A percentile compares a stretch with the other conserved stretches of the same genome.
Conservation (phyloP, 1,284 basidiomycete genomes). For the Trametes sp. region DNA sequence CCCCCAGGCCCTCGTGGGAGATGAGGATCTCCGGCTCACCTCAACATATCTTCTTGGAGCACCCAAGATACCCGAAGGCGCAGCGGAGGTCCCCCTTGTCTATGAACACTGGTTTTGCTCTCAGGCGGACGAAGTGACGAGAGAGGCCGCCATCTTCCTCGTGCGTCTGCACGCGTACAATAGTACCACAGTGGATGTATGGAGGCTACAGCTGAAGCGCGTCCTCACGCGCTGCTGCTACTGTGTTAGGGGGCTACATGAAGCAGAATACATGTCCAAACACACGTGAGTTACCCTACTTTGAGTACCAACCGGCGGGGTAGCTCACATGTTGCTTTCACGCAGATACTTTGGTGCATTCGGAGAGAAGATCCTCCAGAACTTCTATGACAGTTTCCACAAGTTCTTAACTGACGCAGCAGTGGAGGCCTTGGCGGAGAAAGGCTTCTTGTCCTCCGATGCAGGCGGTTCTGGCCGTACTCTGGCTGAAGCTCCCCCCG, state of each 20-base stretch:
- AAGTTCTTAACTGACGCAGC: constrained; percentile 68
- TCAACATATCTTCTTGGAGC: constrained; percentile 62
- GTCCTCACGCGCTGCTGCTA: constrained; percentile 69
- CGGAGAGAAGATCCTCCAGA: constrained; percentile 51
- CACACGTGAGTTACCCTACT: constrained; percentile 63
- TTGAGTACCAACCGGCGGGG: neutral
- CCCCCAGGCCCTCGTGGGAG: constrained; percentile 55
- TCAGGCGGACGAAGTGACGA: constrained; percentile 56
- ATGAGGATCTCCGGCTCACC: constrained; percentile 60
- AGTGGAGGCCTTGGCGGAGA: constrained; percentile 51
- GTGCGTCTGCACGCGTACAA: constrained; percentile 83
- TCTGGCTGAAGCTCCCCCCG: constrained; percentile 52
- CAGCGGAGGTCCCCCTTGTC: neutral
- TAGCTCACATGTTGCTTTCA: constrained; percentile 53
- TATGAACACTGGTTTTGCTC: constrained; percentile 76
- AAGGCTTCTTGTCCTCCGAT: constrained; percentile 42
- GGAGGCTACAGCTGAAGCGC: constrained; percentile 63
- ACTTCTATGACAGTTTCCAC: constrained; percentile 73
- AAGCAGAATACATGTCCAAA: constrained; percentile 66
- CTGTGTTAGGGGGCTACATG: constrained; percentile 73
- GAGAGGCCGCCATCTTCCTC: constrained; percentile 78
- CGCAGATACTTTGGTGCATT: constrained; percentile 75
- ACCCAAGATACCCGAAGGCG: constrained; percentile 14
- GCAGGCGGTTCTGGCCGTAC: constrained; percentile 35
- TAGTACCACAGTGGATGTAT: constrained; percentile 62